Percentiles rank a stretch among this genome's conserved stretches.
phyloP scores from a whole-genome alignment of 495 filamentous ascomycete genomes.

The Talaromyces nanjingensis region DNA sequence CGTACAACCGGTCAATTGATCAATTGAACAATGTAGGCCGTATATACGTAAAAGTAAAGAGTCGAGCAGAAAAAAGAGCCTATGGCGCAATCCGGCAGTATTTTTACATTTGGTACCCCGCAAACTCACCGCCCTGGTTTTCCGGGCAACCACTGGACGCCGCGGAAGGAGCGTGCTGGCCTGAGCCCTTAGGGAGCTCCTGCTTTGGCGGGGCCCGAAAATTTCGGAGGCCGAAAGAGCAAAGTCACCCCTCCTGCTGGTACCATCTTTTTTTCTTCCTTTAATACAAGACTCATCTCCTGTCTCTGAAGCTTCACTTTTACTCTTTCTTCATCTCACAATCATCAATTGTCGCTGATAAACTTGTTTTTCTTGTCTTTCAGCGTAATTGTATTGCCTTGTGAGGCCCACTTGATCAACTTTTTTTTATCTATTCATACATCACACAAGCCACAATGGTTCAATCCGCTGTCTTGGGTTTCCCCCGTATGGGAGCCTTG shows the following conservation, averaged over 20 bases:
- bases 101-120: neutral
- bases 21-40: neutral
- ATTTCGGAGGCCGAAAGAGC: constrained; percentile 3
- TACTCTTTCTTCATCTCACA: neutral
- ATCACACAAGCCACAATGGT: constrained; percentile 11
- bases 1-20: neutral
- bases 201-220: constrained; percentile 9
- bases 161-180: neutral
- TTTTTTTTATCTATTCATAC: neutral
- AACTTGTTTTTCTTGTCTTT: neutral
- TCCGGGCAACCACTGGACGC: constrained; percentile 3
- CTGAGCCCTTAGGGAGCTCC: neutral
- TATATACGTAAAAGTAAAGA: neutral
- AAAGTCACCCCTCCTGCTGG: neutral
- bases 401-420: neutral
- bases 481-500: constrained; percentile 93
- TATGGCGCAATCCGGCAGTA: neutral
- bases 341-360: neutral
- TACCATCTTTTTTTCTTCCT: neutral
- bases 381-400: constrained; percentile 1
- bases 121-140: constrained; percentile 1
- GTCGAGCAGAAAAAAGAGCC: neutral
- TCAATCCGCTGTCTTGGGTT: constrained; percentile 57
- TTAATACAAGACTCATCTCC: neutral
- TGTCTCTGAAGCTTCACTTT: neutral